phyloP scores from a whole-genome alignment of 2,329 filamentous ascomycete genomes.

The Stenocarpella maydis region DNA sequence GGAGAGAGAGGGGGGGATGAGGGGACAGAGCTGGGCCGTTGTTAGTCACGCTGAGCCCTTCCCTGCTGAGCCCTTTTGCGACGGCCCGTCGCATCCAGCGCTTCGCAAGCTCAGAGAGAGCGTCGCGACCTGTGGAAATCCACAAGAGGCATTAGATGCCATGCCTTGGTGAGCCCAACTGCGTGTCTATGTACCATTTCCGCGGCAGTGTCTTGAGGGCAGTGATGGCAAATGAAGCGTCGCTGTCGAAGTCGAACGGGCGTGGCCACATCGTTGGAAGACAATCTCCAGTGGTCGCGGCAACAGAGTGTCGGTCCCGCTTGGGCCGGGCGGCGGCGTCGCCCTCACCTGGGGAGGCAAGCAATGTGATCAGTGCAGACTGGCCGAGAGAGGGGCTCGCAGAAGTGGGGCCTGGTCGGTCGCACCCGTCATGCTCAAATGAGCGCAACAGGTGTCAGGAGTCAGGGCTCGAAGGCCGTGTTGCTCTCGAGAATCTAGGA shows the following conservation, averaged over 20 bases:
- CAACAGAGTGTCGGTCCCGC: not conserved
- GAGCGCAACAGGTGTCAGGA: slow-evolving; percentile 10
- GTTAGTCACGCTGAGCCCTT: slow-evolving; percentile 29
- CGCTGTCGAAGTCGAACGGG: not conserved
- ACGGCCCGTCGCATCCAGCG: slow-evolving; percentile 34
- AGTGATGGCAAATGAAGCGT: not conserved
- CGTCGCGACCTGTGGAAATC: not conserved
- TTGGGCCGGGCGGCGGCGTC: slow-evolving; percentile 14
- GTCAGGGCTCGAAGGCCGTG: not conserved
- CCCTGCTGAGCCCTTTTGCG: slow-evolving; percentile 21
- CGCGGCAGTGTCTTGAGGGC: not conserved
- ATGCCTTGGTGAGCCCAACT: not conserved
- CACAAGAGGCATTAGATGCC: not conserved
- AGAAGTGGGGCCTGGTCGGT: slow-evolving; percentile 24
- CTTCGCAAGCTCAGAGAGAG: slow-evolving; percentile 13
- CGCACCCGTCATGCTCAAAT: slow-evolving; percentile 27
- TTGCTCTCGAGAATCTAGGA: not conserved
- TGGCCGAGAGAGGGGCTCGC: slow-evolving; percentile 1
- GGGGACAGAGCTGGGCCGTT: slow-evolving; percentile 22
- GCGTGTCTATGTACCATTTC: not conserved
- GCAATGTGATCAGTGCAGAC: slow-evolving; percentile 21
- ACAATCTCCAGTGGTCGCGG: slow-evolving; percentile 1
- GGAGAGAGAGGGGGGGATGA: not conserved
- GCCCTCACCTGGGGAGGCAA: slow-evolving; percentile 18
- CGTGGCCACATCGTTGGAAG: not conserved